Conservation (phyloP, 108 stramenopile species). For the Nitzschia palea region DNA sequence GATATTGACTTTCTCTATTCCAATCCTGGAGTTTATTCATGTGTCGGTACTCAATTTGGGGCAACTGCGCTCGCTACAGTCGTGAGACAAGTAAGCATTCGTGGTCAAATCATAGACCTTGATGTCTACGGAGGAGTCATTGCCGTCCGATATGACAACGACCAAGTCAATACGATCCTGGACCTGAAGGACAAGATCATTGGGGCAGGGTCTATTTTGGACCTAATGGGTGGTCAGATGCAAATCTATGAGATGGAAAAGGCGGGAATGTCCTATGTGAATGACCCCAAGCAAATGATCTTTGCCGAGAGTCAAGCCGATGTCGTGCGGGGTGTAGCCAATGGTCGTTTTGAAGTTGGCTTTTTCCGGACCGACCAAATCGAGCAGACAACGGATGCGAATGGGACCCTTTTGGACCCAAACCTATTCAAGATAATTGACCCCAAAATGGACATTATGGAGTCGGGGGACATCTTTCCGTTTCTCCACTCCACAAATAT, state of each 20-base stretch:
- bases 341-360: constrained; percentile 35
- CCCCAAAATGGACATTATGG: too few species aligned
- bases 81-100: neutral
- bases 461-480: constrained; percentile 34
- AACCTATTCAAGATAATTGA: neutral
- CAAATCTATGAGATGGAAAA: constrained; percentile 35
- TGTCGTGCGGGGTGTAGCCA: constrained; percentile 32
- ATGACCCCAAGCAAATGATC: constrained; percentile 29
- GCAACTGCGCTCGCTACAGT: constrained; percentile 2
- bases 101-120: neutral
- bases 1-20: constrained; percentile 9
- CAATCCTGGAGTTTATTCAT: neutral
- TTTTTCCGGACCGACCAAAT: constrained; percentile 36
- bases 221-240: constrained; percentile 33
- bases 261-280: constrained; percentile 22
- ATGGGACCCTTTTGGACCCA: neutral
- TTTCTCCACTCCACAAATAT: constrained; percentile 22
- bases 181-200: constrained; percentile 30
- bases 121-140: constrained; percentile 22
- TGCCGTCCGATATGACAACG: constrained; percentile 6
- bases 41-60: constrained; percentile 4
- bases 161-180: constrained; percentile 6
- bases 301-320: constrained; percentile 31
- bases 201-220: constrained; percentile 28
- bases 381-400: constrained; percentile 18